These are phyloP conservation scores for Glebionis coronaria DNA, from an alignment of 129 eudicot genomes.

Conservation along the genomic window DNA sequence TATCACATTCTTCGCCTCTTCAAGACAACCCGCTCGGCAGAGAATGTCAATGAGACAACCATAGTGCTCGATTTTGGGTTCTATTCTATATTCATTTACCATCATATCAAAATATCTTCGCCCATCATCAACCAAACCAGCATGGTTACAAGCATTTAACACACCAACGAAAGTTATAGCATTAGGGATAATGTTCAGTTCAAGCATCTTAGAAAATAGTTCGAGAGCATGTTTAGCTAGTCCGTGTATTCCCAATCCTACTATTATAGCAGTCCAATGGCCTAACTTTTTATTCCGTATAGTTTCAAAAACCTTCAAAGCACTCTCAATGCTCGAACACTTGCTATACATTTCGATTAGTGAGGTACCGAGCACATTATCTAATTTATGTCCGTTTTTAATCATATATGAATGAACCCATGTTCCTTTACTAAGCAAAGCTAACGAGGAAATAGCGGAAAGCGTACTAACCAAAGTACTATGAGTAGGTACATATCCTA, in stretches of 20 bases:
- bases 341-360: slow-evolving; percentile 47
- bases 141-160: slow-evolving; percentile 82
- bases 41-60: slow-evolving; percentile 90
- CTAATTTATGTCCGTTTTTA: slow-evolving; percentile 33
- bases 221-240: slow-evolving; percentile 37
- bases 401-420: slow-evolving; percentile 43
- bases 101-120: slow-evolving; percentile 58
- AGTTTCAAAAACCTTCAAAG: slow-evolving; percentile 29
- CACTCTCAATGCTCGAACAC: slow-evolving; percentile 42
- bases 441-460: slow-evolving; percentile 38
- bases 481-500: slow-evolving; percentile 31
- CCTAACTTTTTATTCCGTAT: slow-evolving; percentile 36
- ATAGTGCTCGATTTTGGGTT: slow-evolving; percentile 77
- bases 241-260: slow-evolving; percentile 45
- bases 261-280: slow-evolving; percentile 47
- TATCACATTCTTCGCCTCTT: slow-evolving; percentile 62
- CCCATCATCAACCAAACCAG: slow-evolving; percentile 66
- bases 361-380: slow-evolving; percentile 37
- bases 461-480: slow-evolving; percentile 44
- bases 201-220: slow-evolving; percentile 33
- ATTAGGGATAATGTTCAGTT: slow-evolving; percentile 27
- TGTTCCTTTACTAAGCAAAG: slow-evolving; percentile 32
- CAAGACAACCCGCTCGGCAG: slow-evolving; percentile 73
- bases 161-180: slow-evolving; percentile 47
- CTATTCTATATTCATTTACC: slow-evolving; percentile 45